These are phyloP conservation scores for Nymphaea colorata DNA, from an alignment of 164 flowering plant species.

Conservation along the genomic window DNA sequence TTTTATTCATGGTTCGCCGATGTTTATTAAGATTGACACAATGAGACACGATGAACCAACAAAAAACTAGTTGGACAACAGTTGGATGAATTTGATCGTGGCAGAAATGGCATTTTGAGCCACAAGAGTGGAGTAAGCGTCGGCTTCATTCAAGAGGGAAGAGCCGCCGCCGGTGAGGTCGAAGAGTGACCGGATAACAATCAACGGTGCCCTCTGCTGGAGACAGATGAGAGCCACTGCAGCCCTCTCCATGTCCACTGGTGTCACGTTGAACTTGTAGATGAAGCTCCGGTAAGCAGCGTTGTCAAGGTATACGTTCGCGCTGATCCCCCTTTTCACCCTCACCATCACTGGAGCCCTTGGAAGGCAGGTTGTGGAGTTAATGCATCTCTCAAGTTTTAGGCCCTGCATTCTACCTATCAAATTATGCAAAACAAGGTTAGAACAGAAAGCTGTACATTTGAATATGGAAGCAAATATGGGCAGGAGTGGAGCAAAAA, in stretches of 20 bases:
- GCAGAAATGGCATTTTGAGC: neutral
- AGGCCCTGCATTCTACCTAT: neutral
- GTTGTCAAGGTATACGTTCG: no score
- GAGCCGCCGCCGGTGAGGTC: neutral
- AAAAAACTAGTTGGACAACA: neutral
- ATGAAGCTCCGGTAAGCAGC: no score
- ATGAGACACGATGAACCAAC: neutral
- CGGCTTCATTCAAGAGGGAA: conserved; percentile 21
- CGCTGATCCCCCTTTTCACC: neutral
- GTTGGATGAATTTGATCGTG: neutral
- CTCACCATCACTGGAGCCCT: neutral
- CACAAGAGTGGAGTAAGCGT: no score
- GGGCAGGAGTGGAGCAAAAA: neutral
- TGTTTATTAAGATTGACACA: neutral
- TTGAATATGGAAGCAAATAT: neutral
- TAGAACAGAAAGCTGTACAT: neutral
- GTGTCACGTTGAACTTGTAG: no score
- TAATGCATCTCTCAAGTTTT: neutral
- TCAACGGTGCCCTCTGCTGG: neutral
- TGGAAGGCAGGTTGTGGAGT: neutral
- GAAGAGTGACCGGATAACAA: neutral
- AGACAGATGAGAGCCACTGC: neutral
- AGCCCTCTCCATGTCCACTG: neutral
- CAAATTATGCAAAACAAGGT: neutral
- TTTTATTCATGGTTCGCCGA: neutral